Evolutionary conservation across 768 basidiomycete genomes (phyloP).

Genomic region (Tricholomella constricta): DNA sequence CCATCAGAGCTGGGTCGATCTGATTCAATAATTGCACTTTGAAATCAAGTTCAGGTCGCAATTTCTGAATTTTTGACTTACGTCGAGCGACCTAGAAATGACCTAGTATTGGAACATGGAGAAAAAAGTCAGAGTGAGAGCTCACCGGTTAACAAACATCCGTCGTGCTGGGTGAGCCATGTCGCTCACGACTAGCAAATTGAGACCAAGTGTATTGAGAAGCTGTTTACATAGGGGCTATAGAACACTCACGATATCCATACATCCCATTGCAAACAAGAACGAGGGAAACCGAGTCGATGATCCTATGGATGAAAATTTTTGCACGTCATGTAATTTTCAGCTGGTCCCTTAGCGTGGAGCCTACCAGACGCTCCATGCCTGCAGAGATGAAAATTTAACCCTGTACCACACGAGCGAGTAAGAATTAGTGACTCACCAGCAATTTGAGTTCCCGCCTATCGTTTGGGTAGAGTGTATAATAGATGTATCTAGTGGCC

Average conservation of each 20-base stretch:
- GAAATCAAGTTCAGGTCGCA: too few species aligned
- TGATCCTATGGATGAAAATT: neutral
- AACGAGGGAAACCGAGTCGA: conserved; percentile 12
- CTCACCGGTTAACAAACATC: neutral
- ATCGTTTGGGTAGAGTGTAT: conserved; percentile 12
- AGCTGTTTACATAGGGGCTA: too few species aligned
- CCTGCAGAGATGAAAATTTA: neutral
- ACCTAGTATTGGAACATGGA: neutral
- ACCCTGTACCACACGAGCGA: neutral
- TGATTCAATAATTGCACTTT: neutral
- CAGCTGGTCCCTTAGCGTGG: too few species aligned
- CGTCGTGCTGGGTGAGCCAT: neutral
- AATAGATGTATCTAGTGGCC: conserved; percentile 9
- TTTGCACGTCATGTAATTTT: neutral
- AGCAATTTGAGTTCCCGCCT: conserved; percentile 3
- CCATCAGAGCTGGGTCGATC: conserved; percentile 2
- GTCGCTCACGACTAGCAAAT: conserved; percentile 1
- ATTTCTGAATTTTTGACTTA: neutral
- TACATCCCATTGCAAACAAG: conserved; percentile 14
- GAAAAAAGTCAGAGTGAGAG: neutral
- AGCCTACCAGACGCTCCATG: conserved; percentile 1
- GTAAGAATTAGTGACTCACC: neutral
- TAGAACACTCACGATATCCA: conserved; percentile 10
- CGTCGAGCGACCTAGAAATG: conserved; percentile 1
- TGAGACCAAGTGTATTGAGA: neutral